Percentiles rank a stretch among this genome's conserved stretches.
Conservation (phyloP, 2,329 filamentous ascomycete genomes). For the Fonsecaea nubica region DNA sequence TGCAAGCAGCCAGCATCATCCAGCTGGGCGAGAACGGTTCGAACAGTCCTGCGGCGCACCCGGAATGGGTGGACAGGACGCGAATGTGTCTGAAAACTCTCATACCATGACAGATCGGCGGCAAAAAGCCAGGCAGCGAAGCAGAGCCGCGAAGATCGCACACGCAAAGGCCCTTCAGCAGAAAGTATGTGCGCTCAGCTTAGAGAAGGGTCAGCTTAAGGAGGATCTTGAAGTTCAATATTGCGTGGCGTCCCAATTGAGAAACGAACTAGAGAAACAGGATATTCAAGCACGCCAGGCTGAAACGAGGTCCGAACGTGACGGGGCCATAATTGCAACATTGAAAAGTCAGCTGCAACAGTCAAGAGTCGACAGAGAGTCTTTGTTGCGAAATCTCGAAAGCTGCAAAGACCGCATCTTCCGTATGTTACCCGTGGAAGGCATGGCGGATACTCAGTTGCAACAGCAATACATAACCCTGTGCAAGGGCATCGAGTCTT, state of each 20-base stretch:
- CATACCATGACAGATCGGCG: neutral
- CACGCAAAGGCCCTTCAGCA: neutral
- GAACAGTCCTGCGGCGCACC: neutral
- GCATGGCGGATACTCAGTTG: constrained; percentile 21
- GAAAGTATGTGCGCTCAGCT: neutral
- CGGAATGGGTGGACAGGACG: neutral
- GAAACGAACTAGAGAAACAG: neutral
- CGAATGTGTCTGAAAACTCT: neutral
- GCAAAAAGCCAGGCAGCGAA: neutral
- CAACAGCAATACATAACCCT: constrained; percentile 16
- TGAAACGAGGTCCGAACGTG: neutral
- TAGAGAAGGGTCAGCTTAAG: neutral
- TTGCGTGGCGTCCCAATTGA: neutral
- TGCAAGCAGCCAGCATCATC: neutral
- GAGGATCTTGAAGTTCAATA: neutral
- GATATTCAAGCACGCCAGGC: neutral
- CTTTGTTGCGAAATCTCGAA: constrained; percentile 22
- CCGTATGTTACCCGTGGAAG: constrained; percentile 27
- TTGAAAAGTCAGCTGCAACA: neutral
- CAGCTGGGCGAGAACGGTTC: neutral
- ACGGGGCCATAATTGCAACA: neutral
- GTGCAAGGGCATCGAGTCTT: constrained; percentile 25
- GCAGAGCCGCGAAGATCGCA: neutral
- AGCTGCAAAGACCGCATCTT: constrained; percentile 31
- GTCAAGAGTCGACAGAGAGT: constrained; percentile 5